Evolutionary conservation across 1,284 basidiomycete species (phyloP).

Genomic region (Moniliella sp.): DNA sequence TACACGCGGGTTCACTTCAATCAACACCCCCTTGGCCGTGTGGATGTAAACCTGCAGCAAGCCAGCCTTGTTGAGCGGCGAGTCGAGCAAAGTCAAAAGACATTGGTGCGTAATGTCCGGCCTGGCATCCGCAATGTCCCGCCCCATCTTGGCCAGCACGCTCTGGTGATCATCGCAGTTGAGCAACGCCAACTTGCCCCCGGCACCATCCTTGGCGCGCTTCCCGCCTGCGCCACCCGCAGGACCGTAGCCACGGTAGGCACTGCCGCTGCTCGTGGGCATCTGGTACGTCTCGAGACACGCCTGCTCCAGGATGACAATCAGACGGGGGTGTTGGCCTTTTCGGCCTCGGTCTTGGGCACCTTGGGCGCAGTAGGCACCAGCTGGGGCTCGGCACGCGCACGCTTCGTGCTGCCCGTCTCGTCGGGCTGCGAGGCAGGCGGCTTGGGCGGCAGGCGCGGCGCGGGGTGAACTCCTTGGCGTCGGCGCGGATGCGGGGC

Average conservation of each 20-base stretch:
- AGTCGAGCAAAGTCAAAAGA: slow-evolving; percentile 82
- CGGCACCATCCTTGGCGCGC: slow-evolving; percentile 12
- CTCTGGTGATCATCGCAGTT: slow-evolving; percentile 99
- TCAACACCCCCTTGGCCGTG: slow-evolving; percentile 82
- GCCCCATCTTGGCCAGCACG: slow-evolving; percentile 83
- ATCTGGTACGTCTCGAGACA: slow-evolving; percentile 88
- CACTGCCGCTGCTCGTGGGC: slow-evolving; percentile 41
- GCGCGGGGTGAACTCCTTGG: too few species aligned
- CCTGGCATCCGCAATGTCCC: slow-evolving; percentile 90
- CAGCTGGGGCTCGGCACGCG: slow-evolving; percentile 18
- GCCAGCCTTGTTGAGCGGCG: slow-evolving; percentile 90
- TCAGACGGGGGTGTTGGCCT: slow-evolving; percentile 39
- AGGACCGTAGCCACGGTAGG: slow-evolving; percentile 12
- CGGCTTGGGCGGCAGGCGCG: too few species aligned
- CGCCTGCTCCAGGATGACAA: slow-evolving; percentile 75
- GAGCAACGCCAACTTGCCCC: slow-evolving; percentile 65
- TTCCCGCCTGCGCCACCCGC: slow-evolving; percentile 36
- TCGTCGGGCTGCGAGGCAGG: too few species aligned
- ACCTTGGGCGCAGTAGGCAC: slow-evolving; percentile 27
- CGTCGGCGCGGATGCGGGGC: too few species aligned
- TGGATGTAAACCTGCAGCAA: slow-evolving; percentile 93
- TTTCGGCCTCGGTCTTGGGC: slow-evolving; percentile 23
- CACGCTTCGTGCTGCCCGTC: too few species aligned
- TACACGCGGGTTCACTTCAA: slow-evolving; percentile 94
- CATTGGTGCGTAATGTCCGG: slow-evolving; percentile 97